Base-by-base conservation (phyloP, 2,329 filamentous ascomycete genomes). In the Paradendryphiella salina region DNA sequence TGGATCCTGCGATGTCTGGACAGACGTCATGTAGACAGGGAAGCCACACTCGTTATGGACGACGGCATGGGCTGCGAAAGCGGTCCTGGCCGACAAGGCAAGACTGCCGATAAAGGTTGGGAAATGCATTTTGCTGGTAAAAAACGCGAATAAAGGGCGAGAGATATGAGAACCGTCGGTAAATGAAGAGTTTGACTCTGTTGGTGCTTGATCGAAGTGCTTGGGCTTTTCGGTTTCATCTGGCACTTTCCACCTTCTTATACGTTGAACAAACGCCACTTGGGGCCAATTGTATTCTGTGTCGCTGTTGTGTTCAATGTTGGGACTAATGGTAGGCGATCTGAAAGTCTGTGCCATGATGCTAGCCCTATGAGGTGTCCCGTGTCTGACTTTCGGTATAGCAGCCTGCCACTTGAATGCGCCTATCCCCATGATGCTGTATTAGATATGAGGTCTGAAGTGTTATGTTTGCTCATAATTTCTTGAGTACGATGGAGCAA, bases 31-130 rank as follows among this genome's bases (percentile, higher is more conserved):
- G 39, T 51, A 70, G 35, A 68, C 49, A 37, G 60, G 33, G 45
- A 52, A 57, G 48, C 47, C 20, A 46, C 67, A 69, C 35, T 66
- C 57, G 59, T 70, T 70, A 47, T 56, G 55, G 33, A 70, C 46
- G 13, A 45, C 40, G 39, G 61, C 43, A 7, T 46, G 42, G 29
- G 53, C 56, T 21, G 59, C 54, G 23, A 59, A 41, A 31, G 62
- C 33, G 6, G 52, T 52, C 46, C 46, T 41, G 36, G 52, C 39
- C 6, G 49, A 38, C 34, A 66, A 46, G 31, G 51, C 51, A 33
- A 65, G 26, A 37, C 50, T 26, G 28, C 52, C 26, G 54, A 65
- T 14, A 28, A 63, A 29, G 21, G 46, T 42, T n/a, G 54, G 37
- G 43, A 62, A 29, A 23, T 40, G 58, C 66, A 69, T 67, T 3